Percentiles rank a stretch among this genome's conserved stretches.
Evolutionary conservation across 345 rosid genomes (phyloP).

Genomic region (Psidium friedrichsthalianum): DNA sequence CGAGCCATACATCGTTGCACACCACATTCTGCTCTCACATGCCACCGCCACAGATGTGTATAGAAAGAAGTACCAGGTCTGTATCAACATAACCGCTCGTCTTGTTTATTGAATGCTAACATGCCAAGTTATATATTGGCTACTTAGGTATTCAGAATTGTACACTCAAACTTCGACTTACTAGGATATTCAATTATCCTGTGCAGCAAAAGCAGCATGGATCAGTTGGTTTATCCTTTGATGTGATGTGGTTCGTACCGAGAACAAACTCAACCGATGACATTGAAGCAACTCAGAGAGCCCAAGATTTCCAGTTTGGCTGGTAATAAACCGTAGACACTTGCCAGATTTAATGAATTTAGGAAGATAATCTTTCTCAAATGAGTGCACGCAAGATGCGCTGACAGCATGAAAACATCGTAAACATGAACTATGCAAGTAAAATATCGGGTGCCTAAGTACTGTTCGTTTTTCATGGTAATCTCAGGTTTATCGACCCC

Average conservation of each 20-base stretch:
- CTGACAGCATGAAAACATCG: background rate
- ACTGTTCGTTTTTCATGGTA: background rate
- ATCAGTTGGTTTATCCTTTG: slow-evolving; percentile 55
- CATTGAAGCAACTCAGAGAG: slow-evolving; percentile 77
- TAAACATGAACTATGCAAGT: background rate
- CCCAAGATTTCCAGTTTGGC: slow-evolving; percentile 97
- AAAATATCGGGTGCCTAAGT: background rate
- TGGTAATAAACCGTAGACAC: slow-evolving; percentile 31
- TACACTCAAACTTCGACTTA: background rate
- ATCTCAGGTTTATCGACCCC: slow-evolving; percentile 77
- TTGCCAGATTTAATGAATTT: background rate
- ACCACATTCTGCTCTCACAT: slow-evolving; percentile 62
- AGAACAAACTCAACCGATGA: slow-evolving; percentile 42
- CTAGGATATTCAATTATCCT: background rate
- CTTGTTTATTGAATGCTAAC: background rate
- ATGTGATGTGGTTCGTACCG: slow-evolving; percentile 82
- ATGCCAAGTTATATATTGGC: too few species aligned
- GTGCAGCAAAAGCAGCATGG: slow-evolving; percentile 66
- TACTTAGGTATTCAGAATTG: too few species aligned
- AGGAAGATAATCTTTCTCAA: background rate
- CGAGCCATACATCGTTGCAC: slow-evolving; percentile 90
- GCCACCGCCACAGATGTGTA: slow-evolving; percentile 54
- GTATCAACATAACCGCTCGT: background rate
- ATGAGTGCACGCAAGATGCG: background rate
- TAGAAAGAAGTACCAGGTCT: slow-evolving; percentile 63